phyloP scores from a whole-genome alignment of 495 filamentous ascomycete genomes.

The Neurospora sp. region DNA sequence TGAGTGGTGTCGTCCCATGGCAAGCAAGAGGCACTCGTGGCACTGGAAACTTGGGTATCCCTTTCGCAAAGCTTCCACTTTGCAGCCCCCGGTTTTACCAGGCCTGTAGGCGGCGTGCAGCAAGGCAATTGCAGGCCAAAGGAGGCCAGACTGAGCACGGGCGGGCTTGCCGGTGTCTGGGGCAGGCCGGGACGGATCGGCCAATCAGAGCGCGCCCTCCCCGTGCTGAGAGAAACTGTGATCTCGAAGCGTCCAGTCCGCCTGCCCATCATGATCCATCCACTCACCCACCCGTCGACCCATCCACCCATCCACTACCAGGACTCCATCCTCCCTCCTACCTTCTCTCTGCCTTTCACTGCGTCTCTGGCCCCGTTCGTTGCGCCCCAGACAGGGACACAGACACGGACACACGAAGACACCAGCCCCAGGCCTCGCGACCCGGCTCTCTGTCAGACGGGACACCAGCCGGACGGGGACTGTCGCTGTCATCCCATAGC shows the following conservation, averaged over 20 bases:
- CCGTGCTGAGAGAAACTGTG: constrained; percentile 15
- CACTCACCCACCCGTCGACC: neutral
- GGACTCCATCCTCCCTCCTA: constrained; percentile 12
- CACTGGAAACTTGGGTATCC: neutral
- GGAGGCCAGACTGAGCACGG: constrained; percentile 12
- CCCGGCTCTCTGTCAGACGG: neutral
- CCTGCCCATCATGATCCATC: neutral
- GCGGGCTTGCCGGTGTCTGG: constrained; percentile 10
- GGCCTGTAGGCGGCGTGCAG: constrained; percentile 5
- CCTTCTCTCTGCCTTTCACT: constrained; percentile 16
- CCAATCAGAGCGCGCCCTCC: constrained; percentile 17
- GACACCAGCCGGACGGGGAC: neutral
- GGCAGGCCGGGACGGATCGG: neutral
- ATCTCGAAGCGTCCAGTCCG: constrained; percentile 15
- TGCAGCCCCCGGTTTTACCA: neutral
- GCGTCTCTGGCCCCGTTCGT: neutral
- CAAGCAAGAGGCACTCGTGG: neutral
- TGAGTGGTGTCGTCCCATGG: neutral
- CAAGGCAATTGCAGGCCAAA: constrained; percentile 1
- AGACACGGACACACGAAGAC: neutral
- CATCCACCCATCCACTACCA: neutral
- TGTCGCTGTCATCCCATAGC: constrained; percentile 1
- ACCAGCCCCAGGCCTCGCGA: neutral
- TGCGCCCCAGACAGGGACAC: neutral
- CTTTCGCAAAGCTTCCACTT: neutral